Conservation (phyloP, 495 filamentous ascomycete genomes). For the Beverwykella pulmonaria region DNA sequence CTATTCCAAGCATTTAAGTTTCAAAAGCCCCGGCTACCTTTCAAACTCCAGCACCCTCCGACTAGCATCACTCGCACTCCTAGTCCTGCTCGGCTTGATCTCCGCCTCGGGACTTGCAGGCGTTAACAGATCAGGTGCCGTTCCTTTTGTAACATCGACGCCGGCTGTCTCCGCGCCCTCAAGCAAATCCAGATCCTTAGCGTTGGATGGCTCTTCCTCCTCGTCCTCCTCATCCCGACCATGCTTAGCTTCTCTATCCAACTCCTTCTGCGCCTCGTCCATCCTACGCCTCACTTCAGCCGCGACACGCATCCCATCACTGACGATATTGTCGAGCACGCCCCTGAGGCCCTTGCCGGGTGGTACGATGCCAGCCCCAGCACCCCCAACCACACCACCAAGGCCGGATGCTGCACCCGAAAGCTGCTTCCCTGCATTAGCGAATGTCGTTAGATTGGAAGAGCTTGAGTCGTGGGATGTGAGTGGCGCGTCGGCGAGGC, state of each 20-base stretch:
- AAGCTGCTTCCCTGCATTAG: slow-evolving; percentile 61
- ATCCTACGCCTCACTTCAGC: slow-evolving; percentile 86
- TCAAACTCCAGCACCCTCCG: slow-evolving; percentile 46
- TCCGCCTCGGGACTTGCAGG: slow-evolving; percentile 6
- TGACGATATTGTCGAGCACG: slow-evolving; percentile 94
- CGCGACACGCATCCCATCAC: slow-evolving; percentile 92
- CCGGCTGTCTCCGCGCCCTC: slow-evolving; percentile 78
- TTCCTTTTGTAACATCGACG: slow-evolving; percentile 36
- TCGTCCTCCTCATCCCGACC: slow-evolving; percentile 64
- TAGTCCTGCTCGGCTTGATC: slow-evolving; percentile 26
- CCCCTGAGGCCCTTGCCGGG: slow-evolving; percentile 82
- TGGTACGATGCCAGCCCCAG: slow-evolving; percentile 56
- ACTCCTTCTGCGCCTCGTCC: slow-evolving; percentile 86
- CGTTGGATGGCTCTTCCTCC: slow-evolving; percentile 66
- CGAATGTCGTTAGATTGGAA: slow-evolving; percentile 77
- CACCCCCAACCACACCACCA: slow-evolving; percentile 38
- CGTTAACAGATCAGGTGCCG: slow-evolving; percentile 7
- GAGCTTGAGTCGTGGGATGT: slow-evolving; percentile 47
- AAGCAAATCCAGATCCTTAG: slow-evolving; percentile 75
- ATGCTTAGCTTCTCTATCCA: slow-evolving; percentile 72
- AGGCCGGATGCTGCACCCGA: slow-evolving; percentile 15
- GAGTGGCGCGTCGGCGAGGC: slow-evolving; percentile 57
- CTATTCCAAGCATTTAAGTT: background rate
- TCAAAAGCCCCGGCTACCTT: slow-evolving; percentile 27
- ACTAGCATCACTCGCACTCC: slow-evolving; percentile 38